phyloP scores from a whole-genome alignment of 305 asterid species.

The Fraxinus xanthoxyloides region DNA sequence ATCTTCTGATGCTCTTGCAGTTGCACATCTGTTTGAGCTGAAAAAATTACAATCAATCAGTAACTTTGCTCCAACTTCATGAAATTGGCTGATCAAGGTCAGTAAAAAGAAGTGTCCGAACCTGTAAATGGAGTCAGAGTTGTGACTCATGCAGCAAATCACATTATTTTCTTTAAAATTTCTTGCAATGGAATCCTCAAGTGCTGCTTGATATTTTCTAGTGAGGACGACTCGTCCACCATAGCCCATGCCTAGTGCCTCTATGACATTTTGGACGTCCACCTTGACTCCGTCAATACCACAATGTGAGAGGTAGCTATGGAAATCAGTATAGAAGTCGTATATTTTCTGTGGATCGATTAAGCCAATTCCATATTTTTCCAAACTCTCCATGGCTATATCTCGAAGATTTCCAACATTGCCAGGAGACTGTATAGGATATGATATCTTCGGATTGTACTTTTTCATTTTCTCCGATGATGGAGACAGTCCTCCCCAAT shows the following conservation, averaged over 20 bases:
- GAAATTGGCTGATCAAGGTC: background rate
- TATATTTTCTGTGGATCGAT: conserved; percentile 20
- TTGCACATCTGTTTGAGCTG: conserved; percentile 12
- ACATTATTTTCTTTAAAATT: conserved; percentile 25
- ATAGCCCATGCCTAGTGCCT: conserved; percentile 19
- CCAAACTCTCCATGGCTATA: conserved; percentile 7
- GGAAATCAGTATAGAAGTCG: conserved; percentile 25
- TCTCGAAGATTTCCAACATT: background rate
- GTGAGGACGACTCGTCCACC: conserved; percentile 25
- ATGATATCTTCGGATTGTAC: conserved; percentile 7
- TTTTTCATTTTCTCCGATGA: background rate
- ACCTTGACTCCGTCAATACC: conserved; percentile 15
- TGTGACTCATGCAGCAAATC: conserved; percentile 30
- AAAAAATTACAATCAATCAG: background rate
- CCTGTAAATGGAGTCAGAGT: conserved; percentile 13
- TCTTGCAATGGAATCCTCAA: conserved; percentile 25
- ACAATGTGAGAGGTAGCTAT: conserved; percentile 10
- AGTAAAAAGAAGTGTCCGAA: background rate
- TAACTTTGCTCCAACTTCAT: background rate
- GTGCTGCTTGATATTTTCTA: conserved; percentile 24
- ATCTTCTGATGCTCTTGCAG: conserved; percentile 19
- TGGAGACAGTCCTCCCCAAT: conserved; percentile 17
- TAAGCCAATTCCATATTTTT: conserved; percentile 23
- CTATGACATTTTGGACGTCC: conserved; percentile 21
- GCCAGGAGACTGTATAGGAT: conserved; percentile 5